A percentile compares a stretch with the other conserved stretches of the same genome.
These are phyloP conservation scores for Verticillium longisporum DNA, from an alignment of 2,329 filamentous ascomycete genomes.

Conservation along the genomic window DNA sequence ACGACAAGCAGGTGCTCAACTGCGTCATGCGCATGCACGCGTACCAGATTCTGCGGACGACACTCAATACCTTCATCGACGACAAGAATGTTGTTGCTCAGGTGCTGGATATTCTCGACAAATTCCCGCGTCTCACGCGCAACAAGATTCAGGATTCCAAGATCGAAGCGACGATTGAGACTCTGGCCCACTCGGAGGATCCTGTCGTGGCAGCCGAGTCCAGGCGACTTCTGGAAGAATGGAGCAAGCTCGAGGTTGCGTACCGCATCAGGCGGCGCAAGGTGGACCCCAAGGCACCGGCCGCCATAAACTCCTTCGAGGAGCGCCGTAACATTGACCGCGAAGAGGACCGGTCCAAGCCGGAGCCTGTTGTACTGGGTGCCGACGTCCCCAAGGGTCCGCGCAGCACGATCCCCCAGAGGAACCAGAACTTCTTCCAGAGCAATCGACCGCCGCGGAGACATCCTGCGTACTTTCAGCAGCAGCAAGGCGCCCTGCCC, in stretches of 20 bases:
- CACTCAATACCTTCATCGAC: slow-evolving; percentile 77
- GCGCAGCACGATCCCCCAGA: slow-evolving; percentile 52
- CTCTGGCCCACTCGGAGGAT: slow-evolving; percentile 61
- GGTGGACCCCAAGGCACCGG: slow-evolving; percentile 58
- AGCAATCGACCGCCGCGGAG: slow-evolving; percentile 32
- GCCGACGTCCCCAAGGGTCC: slow-evolving; percentile 51
- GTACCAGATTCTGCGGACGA: slow-evolving; percentile 88
- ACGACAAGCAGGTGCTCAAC: slow-evolving; percentile 81
- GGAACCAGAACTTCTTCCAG: slow-evolving; percentile 42
- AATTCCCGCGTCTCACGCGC: slow-evolving; percentile 81
- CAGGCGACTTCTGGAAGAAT: slow-evolving; percentile 66
- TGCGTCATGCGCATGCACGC: slow-evolving; percentile 94
- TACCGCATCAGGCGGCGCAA: slow-evolving; percentile 93
- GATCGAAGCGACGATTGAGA: slow-evolving; percentile 75
- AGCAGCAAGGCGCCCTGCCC: slow-evolving; percentile 50
- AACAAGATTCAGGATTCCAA: slow-evolving; percentile 98
- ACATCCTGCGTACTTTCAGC: slow-evolving; percentile 45
- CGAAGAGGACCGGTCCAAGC: slow-evolving; percentile 29
- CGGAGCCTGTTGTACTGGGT: slow-evolving; percentile 33
- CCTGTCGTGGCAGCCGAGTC: slow-evolving; percentile 69
- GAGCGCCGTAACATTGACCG: slow-evolving; percentile 50
- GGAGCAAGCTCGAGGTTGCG: slow-evolving; percentile 82
- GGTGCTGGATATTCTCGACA: slow-evolving; percentile 81
- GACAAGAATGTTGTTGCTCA: slow-evolving; percentile 87
- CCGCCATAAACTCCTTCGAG: slow-evolving; percentile 44